Evolutionary conservation across 805 yeast genomes (phyloP), one percentile per base, ranked within the genome.

Genomic region (Candida qinlingensis): DNA sequence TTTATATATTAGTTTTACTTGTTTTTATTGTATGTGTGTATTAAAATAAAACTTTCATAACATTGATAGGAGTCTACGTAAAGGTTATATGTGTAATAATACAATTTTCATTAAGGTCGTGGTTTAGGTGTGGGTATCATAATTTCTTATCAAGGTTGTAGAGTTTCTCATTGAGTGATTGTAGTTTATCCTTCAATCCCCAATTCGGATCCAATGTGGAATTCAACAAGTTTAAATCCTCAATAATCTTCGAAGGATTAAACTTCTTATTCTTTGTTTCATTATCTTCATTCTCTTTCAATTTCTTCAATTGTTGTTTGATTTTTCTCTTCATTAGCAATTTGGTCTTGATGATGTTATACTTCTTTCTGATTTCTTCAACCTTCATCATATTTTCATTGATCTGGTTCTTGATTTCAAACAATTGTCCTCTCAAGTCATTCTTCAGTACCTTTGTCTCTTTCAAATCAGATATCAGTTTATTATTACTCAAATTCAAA

Each of bases 401-500:
- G 6, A 65, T 58, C n/a, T 61, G 56, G 28, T 62, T 54, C 19
- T 71, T 56, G 1, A 59, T 49, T 7, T 62, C 52, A 46, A 62
- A 64, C 4, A 72, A 61, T 10, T 61, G 48, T 6, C 43, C 33
- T 39, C 76, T 55, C 11, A 64, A 46, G 3, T 59, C 57, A 35
- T 61, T 58, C 49, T 71, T 70, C 12, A 58, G 56, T 10, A 44
- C 43, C 44, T 62, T 67, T 5, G 63, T 52, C 26, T 58, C 61
- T 8, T 56, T 49, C 26, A 71, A 53, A 36, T 68, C 65, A 28
- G 56, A 55, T 10, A 58, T 44, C n/a, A 69, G 53, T 26, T 62
- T 53, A 39, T 69, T 65, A 52, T 68, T 72, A 2, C 66, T 57
- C 39, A 72, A 48, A 46, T 65, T 62, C 6, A 67, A 45, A 53